phyloP scores from a whole-genome alignment of 2,329 filamentous ascomycete genomes.

The Colletotrichum liaoningense region DNA sequence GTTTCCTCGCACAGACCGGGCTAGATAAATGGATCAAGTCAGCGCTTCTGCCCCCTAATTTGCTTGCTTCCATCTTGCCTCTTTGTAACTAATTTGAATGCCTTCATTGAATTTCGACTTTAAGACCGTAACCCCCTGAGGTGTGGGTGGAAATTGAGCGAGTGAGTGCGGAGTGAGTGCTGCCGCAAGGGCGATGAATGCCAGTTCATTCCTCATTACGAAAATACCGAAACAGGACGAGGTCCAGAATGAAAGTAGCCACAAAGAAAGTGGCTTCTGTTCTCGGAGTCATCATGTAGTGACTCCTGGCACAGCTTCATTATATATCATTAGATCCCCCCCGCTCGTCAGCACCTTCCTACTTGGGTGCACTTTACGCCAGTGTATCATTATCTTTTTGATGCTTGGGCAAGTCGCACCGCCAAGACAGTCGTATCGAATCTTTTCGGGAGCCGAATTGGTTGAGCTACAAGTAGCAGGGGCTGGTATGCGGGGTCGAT shows the following conservation, averaged over 20 bases:
- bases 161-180: slow-evolving; percentile 43
- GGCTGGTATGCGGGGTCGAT: slow-evolving; percentile 21
- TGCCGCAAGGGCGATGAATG: neutral
- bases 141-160: slow-evolving; percentile 40
- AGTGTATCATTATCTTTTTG: neutral
- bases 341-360: slow-evolving; percentile 23
- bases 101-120: slow-evolving; percentile 66
- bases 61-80: slow-evolving; percentile 44
- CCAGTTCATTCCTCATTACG: neutral
- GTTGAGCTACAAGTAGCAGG: neutral
- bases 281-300: too few species aligned
- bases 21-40: slow-evolving; percentile 43
- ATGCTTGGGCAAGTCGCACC: slow-evolving; percentile 1
- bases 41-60: neutral
- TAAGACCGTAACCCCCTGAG: slow-evolving; percentile 54
- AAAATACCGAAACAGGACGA: too few species aligned
- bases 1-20: slow-evolving; percentile 65
- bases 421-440: slow-evolving; percentile 22
- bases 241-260: too few species aligned
- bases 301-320: neutral
- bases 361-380: slow-evolving; percentile 5
- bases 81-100: slow-evolving; percentile 71
- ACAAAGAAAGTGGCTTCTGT: too few species aligned
- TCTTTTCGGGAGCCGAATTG: neutral
- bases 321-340: neutral